phyloP scores from a whole-genome alignment of 202 grass and related monocot species.

The Brachypodium distachyon region DNA sequence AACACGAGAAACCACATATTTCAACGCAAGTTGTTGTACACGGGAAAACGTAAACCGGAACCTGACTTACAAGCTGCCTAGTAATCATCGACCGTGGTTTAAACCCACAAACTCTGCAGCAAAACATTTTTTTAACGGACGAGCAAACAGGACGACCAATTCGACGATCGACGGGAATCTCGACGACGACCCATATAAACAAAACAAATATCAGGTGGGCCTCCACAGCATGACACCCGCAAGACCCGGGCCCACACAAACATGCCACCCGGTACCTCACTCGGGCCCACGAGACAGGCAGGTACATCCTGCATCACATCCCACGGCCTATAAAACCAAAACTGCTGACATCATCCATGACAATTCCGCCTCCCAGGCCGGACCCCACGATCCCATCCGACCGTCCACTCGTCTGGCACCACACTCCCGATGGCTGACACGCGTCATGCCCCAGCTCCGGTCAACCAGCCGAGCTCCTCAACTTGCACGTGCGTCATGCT shows the following conservation, averaged over 20 bases:
- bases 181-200: not conserved
- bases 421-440: constrained; percentile 17
- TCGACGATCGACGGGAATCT: not conserved
- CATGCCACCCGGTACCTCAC: not conserved
- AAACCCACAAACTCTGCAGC: not conserved
- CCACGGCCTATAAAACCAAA: constrained; percentile 25
- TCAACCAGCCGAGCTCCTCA: not conserved
- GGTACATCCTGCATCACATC: not conserved
- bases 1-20: not conserved
- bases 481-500: constrained; percentile 30
- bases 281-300: not conserved
- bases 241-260: not conserved
- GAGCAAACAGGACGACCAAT: not conserved
- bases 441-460: rapidly evolving
- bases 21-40: not conserved
- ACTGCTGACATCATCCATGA: constrained; percentile 58
- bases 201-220: not conserved
- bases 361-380: not conserved
- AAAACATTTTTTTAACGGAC: not conserved
- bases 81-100: not conserved
- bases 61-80: not conserved
- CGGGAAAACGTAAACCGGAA: not conserved
- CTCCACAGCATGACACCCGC: not conserved
- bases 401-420: not conserved
- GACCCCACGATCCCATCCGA: not conserved